Base-by-base conservation (phyloP, 768 basidiomycete genomes). In the Pisolithus tinctorius region DNA sequence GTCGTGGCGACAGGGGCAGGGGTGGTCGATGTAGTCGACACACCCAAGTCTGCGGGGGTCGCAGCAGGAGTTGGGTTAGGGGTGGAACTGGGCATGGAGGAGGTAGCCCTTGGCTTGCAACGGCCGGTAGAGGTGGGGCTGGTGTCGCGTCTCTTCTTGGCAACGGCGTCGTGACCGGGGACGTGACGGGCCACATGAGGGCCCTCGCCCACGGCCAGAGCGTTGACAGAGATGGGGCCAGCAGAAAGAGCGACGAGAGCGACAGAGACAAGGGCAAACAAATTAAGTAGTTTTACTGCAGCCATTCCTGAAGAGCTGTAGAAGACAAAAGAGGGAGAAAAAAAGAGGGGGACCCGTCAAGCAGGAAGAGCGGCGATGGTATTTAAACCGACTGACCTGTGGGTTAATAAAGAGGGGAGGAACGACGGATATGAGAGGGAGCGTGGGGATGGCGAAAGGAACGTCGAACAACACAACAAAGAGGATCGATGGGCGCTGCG, bases 261-360 rank as follows among this genome's bases (percentile, higher is more conserved):
- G 48, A 89, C 61, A 25, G 82, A 71, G 14, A 79, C 70, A 38
- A 88, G 54, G 20, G 84, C 77, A 48, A 88, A 26, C 54, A 88
- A 65, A 60, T 76, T 77, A 61, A 85, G 60, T 45, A 85, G 61
- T 55, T 78, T 83, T 52, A 69, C 40, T 45, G 73, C 60, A 40
- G 79, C 74, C 78, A 82, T 82, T 45, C 40, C 30, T 47, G 38
- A 45, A 9, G 37, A 34, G 11, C 34, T 11, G 34, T 13, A 4
- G 34, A 4, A 13, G 13, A 34, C 11, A 11, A 34, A 13, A 14
- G 14, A 36, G 8, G 51, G 39, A 45, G 39, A 62, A 61, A 37
- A 61, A 58, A 46, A 20, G 20, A 20, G 2, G 20, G 20, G 20
- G 47, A 58, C 52, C 49, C 47, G 55, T 45, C 52, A 39, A 39